These are phyloP conservation scores for Ganoderma lucidum DNA, from an alignment of 1,284 basidiomycete species.

Conservation along the genomic window DNA sequence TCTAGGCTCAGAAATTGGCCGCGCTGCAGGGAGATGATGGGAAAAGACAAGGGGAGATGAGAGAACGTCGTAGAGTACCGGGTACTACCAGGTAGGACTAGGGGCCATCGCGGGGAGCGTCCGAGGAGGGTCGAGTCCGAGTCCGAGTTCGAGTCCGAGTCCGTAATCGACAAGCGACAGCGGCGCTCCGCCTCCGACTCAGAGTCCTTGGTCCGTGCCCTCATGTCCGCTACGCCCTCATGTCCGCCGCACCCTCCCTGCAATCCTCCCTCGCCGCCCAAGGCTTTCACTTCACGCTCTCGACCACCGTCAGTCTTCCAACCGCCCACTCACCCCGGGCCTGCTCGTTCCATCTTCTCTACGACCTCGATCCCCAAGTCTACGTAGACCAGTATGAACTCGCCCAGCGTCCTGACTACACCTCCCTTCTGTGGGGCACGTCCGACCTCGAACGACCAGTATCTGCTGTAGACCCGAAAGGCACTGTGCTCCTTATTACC, in stretches of 20 bases:
- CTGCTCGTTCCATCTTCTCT: constrained; percentile 51
- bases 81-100: not conserved
- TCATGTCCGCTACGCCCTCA: constrained; percentile 13
- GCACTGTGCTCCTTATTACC: constrained; percentile 50
- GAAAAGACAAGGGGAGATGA: constrained; percentile 3
- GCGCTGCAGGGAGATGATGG: constrained; percentile 5
- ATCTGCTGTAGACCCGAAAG: constrained; percentile 45
- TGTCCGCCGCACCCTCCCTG: constrained; percentile 25
- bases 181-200: not conserved
- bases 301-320: constrained; percentile 28
- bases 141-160: constrained; percentile 1
- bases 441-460: constrained; percentile 59
- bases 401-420: constrained; percentile 50
- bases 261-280: constrained; percentile 27
- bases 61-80: not conserved
- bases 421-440: constrained; percentile 50
- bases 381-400: constrained; percentile 65
- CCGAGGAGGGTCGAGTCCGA: constrained; percentile 4
- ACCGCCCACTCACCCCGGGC: constrained; percentile 13
- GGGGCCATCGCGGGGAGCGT: constrained; percentile 6
- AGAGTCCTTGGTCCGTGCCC: too few species aligned
- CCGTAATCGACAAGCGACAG: not conserved
- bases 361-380: constrained; percentile 51
- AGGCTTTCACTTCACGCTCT: constrained; percentile 43
- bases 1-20: constrained; percentile 7